Evolutionary conservation across 176 grass and related monocot genomes (phyloP).

Genomic region (Oryza glaberrima): DNA sequence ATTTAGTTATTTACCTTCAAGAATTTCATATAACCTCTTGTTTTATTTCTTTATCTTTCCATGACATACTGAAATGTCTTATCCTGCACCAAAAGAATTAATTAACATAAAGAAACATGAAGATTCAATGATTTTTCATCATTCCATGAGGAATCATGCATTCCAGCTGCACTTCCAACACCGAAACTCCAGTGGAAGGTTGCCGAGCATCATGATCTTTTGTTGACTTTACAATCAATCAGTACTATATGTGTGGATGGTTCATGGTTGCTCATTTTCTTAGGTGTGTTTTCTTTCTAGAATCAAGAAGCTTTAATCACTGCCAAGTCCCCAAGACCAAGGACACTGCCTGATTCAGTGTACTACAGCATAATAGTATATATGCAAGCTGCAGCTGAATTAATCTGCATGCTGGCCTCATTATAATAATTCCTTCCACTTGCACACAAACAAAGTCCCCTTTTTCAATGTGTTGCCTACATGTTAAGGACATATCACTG

Average conservation of each 20-base stretch:
- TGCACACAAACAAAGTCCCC: neutral
- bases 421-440: constrained; percentile 17
- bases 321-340: constrained; percentile 7
- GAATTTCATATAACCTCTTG: neutral
- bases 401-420: neutral
- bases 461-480: constrained; percentile 16
- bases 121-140: constrained; percentile 29
- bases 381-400: neutral
- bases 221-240: constrained; percentile 37
- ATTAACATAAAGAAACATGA: neutral
- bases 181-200: neutral
- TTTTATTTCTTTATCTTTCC: neutral
- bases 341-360: constrained; percentile 15
- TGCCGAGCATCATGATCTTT: constrained; percentile 12
- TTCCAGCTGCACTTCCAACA: constrained; percentile 27
- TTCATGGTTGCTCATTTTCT: constrained; percentile 15
- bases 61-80: constrained; percentile 10
- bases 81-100: neutral
- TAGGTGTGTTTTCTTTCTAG: constrained; percentile 20
- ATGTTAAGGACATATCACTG: constrained; percentile 30
- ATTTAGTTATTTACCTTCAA: neutral
- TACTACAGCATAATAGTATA: neutral
- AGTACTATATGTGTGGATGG: constrained; percentile 4
- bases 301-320: constrained; percentile 20
- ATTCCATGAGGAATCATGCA: constrained; percentile 44